Evolutionary conservation across 2,329 filamentous ascomycete species (phyloP).

Genomic region (Stenocarpella maydis): DNA sequence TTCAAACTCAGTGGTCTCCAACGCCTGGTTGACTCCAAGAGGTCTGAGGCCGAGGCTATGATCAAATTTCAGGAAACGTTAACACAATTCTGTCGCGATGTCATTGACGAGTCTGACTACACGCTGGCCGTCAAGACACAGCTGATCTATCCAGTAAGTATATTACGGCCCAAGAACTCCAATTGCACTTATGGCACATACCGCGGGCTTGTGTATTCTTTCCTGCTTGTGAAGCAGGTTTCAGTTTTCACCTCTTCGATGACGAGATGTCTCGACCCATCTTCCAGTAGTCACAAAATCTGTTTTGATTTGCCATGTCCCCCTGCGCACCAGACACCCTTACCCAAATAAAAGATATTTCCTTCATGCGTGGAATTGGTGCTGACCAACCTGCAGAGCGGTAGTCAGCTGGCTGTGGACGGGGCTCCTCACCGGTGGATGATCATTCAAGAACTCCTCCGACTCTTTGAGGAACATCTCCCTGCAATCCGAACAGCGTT

Average conservation of each 20-base stretch:
- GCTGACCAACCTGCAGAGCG: slow-evolving; percentile 43
- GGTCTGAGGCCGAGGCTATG: slow-evolving; percentile 55
- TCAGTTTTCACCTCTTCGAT: too few species aligned
- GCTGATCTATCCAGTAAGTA: slow-evolving; percentile 58
- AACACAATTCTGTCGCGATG: slow-evolving; percentile 59
- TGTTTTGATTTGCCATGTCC: too few species aligned
- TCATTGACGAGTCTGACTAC: slow-evolving; percentile 71
- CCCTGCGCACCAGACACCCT: too few species aligned
- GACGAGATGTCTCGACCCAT: too few species aligned
- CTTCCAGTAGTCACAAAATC: too few species aligned
- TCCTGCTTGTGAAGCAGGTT: too few species aligned
- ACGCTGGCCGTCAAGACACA: slow-evolving; percentile 63
- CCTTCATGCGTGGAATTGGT: too few species aligned
- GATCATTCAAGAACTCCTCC: slow-evolving; percentile 51
- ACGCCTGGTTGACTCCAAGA: slow-evolving; percentile 56
- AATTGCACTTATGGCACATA: background rate
- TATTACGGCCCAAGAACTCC: too few species aligned
- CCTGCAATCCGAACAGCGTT: slow-evolving; percentile 48
- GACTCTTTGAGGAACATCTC: slow-evolving; percentile 49
- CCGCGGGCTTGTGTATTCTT: too few species aligned
- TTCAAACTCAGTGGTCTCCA: slow-evolving; percentile 70
- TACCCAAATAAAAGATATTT: too few species aligned
- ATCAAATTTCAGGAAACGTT: slow-evolving; percentile 61
- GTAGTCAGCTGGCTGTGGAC: slow-evolving; percentile 57
- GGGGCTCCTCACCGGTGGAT: slow-evolving; percentile 62